Conservation (phyloP, 2,329 filamentous ascomycete species). For the Thermomyces lanuginosus region DNA sequence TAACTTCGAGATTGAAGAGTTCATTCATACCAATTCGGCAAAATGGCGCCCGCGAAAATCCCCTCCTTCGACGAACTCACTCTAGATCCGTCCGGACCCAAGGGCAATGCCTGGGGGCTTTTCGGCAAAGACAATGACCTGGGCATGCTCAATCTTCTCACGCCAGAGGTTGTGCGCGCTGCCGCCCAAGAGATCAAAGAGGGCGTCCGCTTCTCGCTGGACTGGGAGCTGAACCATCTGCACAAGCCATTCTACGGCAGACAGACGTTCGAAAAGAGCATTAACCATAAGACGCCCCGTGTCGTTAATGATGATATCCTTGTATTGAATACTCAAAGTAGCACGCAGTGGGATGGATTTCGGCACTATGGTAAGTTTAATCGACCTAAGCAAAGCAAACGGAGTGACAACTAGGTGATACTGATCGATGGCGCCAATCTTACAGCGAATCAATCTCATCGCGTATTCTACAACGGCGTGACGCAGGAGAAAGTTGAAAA, state of each 20-base stretch:
- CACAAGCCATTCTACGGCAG: constrained; percentile 40
- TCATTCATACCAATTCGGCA: neutral
- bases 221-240: constrained; percentile 44
- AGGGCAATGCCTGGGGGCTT: constrained; percentile 28
- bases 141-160: constrained; percentile 45
- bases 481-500: constrained; percentile 23
- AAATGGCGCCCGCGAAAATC: constrained; percentile 4
- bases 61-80: constrained; percentile 6
- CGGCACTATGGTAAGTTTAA: constrained; percentile 16
- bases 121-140: constrained; percentile 43
- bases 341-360: constrained; percentile 36
- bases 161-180: constrained; percentile 35
- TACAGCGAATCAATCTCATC: constrained; percentile 26
- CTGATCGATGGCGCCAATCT: neutral
- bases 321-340: constrained; percentile 42
- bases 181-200: constrained; percentile 37
- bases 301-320: constrained; percentile 46
- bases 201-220: constrained; percentile 40
- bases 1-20: too few species aligned
- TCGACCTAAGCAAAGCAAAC: neutral
- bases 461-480: constrained; percentile 28
- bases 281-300: constrained; percentile 36
- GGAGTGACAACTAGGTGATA: neutral
- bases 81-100: constrained; percentile 6
- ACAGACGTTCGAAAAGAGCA: constrained; percentile 37